Base-by-base conservation (phyloP, 306 rosid genomes). In the Cucurbita argyrosperma region DNA sequence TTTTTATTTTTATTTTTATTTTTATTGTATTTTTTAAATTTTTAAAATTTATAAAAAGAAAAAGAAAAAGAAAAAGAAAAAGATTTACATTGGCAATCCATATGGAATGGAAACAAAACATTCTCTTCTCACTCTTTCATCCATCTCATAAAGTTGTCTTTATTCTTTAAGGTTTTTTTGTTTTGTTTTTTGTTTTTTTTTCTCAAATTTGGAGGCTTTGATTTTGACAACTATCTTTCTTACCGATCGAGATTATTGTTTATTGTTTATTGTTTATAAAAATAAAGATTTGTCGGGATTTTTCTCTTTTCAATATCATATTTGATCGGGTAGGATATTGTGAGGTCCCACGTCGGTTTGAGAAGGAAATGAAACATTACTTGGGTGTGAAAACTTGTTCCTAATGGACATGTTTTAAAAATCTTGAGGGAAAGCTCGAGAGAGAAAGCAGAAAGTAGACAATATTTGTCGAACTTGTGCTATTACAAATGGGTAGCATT, bases 61-160 rank as follows among this genome's bases (percentile, higher is more conserved):
- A 65, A 65, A 10, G 10, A 7, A 6, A 46, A 21, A 21, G 3
- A 11, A 26, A 45, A 43, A 67, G 46, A 67, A 67, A 43, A 18
- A 0, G 10, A 64, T 40, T 19, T 45, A 69, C 42, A 69, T 69
- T 49, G 74, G 38, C 42, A 69, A 69, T 69, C 57, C 71, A 64
- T 49, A 69, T 69, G 58, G 56, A 69, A 69, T 69, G 23, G 74
- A 69, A 69, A 69, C 74, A 69, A 70, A 70, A 70, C 60, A 70
- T 70, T 70, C 74, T 70, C 74, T 68, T 68, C 57, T 47, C 74
- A 13, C 39, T 45, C 74, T 70, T 70, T 70, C 74, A 70, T 70
- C 30, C 26, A 70, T 70, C 42, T 60, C 8, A 70, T 70, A 70
- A 70, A 70, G 74, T 30, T 70, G 43, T 40, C 43, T 40, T 40